phyloP scores from a whole-genome alignment of 2,329 filamentous ascomycete species.

The Decorospora gaudefroyi region DNA sequence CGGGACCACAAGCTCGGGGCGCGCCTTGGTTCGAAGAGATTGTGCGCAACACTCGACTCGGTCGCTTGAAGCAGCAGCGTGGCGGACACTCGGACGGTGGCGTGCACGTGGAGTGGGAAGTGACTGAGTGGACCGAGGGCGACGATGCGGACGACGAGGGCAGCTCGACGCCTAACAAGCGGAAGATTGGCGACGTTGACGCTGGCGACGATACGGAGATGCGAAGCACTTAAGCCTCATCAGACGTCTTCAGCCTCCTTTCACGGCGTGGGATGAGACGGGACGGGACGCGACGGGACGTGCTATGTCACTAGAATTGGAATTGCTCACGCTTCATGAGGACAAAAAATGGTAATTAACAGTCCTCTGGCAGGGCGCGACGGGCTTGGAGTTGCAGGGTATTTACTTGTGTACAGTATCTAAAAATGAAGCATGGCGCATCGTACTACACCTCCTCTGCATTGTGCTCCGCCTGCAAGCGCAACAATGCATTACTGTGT shows the following conservation, averaged over 20 bases:
- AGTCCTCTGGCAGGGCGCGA: constrained; percentile 15
- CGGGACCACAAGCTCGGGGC: constrained; percentile 52
- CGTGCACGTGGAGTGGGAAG: constrained; percentile 78
- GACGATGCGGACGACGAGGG: constrained; percentile 47
- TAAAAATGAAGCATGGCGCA: constrained; percentile 11
- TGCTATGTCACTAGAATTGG: constrained; percentile 24
- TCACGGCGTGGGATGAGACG: constrained; percentile 4
- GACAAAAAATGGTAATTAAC: constrained; percentile 16
- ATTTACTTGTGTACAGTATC: constrained; percentile 16
- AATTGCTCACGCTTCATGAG: constrained; percentile 36
- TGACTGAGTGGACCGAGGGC: constrained; percentile 66
- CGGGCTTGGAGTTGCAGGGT: constrained; percentile 23
- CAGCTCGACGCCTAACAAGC: constrained; percentile 33
- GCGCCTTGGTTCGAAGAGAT: constrained; percentile 86
- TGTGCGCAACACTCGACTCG: constrained; percentile 74
- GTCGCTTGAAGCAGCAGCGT: constrained; percentile 66
- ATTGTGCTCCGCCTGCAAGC: background rate
- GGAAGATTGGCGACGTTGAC: constrained; percentile 42
- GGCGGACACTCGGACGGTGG: constrained; percentile 67
- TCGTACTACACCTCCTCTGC: constrained; percentile 15
- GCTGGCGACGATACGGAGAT: constrained; percentile 42
- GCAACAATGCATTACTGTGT: background rate
- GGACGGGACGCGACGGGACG: background rate
- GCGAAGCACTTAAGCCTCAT: constrained; percentile 27
- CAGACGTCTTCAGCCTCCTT: too few species aligned